Percentiles rank a stretch among this genome's conserved stretches.
Conservation (phyloP, 2,329 filamentous ascomycete genomes). For the Aspergillus ochraceoroseus region DNA sequence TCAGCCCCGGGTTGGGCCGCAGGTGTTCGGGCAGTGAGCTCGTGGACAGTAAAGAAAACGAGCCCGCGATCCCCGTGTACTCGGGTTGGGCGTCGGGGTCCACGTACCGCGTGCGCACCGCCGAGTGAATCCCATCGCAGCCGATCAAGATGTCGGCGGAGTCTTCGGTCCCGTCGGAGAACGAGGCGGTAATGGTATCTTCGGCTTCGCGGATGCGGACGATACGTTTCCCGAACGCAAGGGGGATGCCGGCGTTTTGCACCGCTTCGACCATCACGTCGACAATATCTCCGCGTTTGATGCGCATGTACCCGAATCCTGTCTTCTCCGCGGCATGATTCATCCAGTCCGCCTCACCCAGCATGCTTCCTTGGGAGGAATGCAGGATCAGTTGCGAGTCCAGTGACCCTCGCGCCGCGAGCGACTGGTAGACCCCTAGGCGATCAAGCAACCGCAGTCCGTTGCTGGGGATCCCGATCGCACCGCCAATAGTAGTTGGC, state of each 20-base stretch:
- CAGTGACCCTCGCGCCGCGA: constrained; percentile 1
- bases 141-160: constrained; percentile 27
- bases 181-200: constrained; percentile 10
- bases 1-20: neutral
- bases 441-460: constrained; percentile 28
- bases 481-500: constrained; percentile 32
- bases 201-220: constrained; percentile 22
- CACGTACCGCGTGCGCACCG: constrained; percentile 32
- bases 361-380: neutral
- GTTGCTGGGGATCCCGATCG: constrained; percentile 29
- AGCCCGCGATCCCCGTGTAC: constrained; percentile 32
- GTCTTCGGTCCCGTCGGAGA: constrained; percentile 18
- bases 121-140: constrained; percentile 41
- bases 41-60: constrained; percentile 17
- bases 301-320: constrained; percentile 27
- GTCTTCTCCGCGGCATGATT: neutral
- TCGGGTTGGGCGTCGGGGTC: constrained; percentile 26
- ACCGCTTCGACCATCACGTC: constrained; percentile 22
- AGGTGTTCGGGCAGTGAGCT: neutral
- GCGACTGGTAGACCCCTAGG: constrained; percentile 22
- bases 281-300: constrained; percentile 28
- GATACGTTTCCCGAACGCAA: constrained; percentile 5
- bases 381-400: neutral
- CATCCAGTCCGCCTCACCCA: neutral
- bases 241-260: constrained; percentile 10